Conservation (phyloP, 169 alveolate genomes). For the Theileria orientalis region DNA sequence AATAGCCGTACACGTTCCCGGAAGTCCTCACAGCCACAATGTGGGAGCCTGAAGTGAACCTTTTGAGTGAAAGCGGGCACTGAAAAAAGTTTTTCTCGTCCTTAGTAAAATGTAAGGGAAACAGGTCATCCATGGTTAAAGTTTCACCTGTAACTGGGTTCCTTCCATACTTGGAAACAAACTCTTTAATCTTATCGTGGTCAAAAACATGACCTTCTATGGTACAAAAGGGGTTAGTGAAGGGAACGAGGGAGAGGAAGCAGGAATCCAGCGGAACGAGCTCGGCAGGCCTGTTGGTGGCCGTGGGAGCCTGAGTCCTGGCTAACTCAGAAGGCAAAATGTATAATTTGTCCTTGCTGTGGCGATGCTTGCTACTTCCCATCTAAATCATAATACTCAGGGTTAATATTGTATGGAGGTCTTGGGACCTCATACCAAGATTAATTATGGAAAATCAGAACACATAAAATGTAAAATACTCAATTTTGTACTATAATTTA, state of each 20-base stretch:
- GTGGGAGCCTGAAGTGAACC: constrained; percentile 84
- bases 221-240: constrained; percentile 84
- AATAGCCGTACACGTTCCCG: constrained; percentile 87
- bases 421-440: not conserved
- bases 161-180: constrained; percentile 55
- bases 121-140: constrained; percentile 74
- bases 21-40: constrained; percentile 85
- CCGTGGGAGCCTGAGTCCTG: constrained; percentile 81
- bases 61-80: constrained; percentile 89
- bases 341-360: constrained; percentile 88
- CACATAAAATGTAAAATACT: not conserved
- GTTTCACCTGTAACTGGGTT: constrained; percentile 88
- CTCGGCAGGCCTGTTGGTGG: constrained; percentile 58
- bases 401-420: not conserved
- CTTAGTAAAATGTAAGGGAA: constrained; percentile 76
- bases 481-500: not conserved
- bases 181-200: constrained; percentile 74
- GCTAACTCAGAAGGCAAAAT: constrained; percentile 85
- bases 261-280: constrained; percentile 76
- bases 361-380: constrained; percentile 87
- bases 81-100: constrained; percentile 84
- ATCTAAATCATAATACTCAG: constrained; percentile 1
- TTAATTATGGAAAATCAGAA: not conserved
- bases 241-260: constrained; percentile 77
- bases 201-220: constrained; percentile 82